phyloP scores from a whole-genome alignment of 2,329 filamentous ascomycete species.

The Didymella exigua region DNA sequence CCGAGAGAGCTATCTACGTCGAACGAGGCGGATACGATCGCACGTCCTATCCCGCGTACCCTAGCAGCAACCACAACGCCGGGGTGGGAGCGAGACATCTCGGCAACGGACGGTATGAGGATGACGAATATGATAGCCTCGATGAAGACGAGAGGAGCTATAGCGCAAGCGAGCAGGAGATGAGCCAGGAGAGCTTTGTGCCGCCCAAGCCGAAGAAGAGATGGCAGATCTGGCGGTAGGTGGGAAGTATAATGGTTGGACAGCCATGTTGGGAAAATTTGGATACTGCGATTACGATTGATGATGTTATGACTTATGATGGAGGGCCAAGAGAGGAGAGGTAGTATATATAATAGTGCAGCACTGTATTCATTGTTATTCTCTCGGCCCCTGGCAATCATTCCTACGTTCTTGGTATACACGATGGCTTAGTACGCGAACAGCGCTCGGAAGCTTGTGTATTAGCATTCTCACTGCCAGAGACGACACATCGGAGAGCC shows the following conservation, averaged over 20 bases:
- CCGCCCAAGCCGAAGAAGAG: conserved; percentile 48
- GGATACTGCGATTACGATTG: conserved; percentile 1
- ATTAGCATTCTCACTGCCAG: too few relatives aligned
- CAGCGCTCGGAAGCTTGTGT: too few relatives aligned
- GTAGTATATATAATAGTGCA: conserved; percentile 12
- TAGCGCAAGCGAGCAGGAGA: conserved; percentile 35
- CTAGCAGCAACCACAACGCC: conserved; percentile 26
- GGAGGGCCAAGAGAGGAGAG: not conserved
- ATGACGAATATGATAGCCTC: conserved; percentile 36
- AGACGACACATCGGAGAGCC: too few relatives aligned
- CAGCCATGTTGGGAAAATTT: not conserved
- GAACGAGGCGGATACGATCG: conserved; percentile 29
- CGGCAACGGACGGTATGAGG: conserved; percentile 39
- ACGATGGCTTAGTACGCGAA: too few relatives aligned
- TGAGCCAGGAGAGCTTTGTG: conserved; percentile 42
- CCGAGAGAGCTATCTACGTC: conserved; percentile 8
- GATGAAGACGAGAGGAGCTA: conserved; percentile 31
- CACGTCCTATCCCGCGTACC: conserved; percentile 26
- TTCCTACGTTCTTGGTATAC: too few relatives aligned
- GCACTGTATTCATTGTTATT: not conserved
- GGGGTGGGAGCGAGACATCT: conserved; percentile 41
- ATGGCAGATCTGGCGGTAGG: conserved; percentile 47
- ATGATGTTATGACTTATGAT: conserved; percentile 9
- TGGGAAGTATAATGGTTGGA: not conserved
- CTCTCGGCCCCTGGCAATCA: too few relatives aligned